A percentile compares a stretch with the other conserved stretches of the same genome.
These are phyloP conservation scores for Rosa rugosa DNA, from an alignment of 306 rosid species.

Conservation along the genomic window DNA sequence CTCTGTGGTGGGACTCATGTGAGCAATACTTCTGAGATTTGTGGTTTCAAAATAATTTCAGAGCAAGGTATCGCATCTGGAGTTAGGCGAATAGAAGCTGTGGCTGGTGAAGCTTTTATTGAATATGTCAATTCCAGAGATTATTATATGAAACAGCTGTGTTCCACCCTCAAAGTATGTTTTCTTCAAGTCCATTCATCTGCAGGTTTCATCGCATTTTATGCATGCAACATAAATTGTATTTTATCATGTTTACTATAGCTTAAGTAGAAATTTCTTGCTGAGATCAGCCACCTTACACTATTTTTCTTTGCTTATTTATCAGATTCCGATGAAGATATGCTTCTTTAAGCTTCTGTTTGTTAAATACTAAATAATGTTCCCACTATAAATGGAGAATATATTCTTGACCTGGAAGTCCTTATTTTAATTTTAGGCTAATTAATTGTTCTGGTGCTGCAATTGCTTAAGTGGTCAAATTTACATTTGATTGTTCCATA, in stretches of 20 bases:
- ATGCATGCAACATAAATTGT: neutral
- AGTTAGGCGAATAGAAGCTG: constrained; percentile 90
- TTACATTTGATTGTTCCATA: neutral
- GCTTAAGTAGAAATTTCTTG: neutral
- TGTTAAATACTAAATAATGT: neutral
- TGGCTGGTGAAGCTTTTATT: constrained; percentile 92
- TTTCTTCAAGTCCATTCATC: constrained; percentile 3
- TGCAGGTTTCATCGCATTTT: neutral
- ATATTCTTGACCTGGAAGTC: neutral
- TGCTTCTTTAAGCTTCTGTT: neutral
- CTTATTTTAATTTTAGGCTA: neutral
- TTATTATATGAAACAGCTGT: constrained; percentile 66
- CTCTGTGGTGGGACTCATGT: constrained; percentile 99
- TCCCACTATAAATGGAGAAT: neutral
- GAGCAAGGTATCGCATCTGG: constrained; percentile 99
- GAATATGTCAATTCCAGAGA: constrained; percentile 85
- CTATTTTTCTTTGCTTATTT: neutral
- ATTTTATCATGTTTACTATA: neutral
- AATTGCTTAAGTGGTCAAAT: neutral
- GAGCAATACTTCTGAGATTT: constrained; percentile 82
- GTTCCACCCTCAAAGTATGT: constrained; percentile 87
- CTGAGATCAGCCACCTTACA: neutral
- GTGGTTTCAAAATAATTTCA: constrained; percentile 86
- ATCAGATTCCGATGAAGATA: neutral
- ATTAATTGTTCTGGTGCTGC: neutral